Conservation (phyloP, 1,284 basidiomycete genomes). For the Cystobasidiaceae sp. region DNA sequence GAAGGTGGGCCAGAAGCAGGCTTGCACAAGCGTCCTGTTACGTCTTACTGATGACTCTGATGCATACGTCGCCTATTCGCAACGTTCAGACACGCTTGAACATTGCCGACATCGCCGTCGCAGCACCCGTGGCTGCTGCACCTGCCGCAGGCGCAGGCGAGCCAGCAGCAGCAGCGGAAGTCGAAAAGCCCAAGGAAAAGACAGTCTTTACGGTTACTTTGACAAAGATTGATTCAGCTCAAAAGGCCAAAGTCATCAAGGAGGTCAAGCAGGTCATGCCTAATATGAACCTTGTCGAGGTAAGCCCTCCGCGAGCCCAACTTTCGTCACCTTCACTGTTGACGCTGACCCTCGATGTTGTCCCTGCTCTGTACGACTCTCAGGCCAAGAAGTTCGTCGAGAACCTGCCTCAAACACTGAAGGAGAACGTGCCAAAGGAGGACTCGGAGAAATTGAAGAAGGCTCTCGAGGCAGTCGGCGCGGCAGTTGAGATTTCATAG, state of each 20-base stretch:
- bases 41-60: no score
- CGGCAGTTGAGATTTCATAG: conserved; percentile 59
- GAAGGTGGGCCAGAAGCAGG: conserved; percentile 64
- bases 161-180: conserved; percentile 55
- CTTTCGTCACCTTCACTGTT: neutral
- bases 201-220: conserved; percentile 93
- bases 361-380: neutral
- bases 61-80: neutral
- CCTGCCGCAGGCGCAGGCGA: conserved; percentile 51
- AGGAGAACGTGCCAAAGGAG: conserved; percentile 94
- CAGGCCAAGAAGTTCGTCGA: conserved; percentile 99
- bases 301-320: conserved; percentile 58
- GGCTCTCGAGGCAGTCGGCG: conserved; percentile 82
- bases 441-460: conserved; percentile 95
- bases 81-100: conserved; percentile 89
- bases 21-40: neutral
- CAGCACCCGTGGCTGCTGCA: conserved; percentile 54
- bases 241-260: conserved; percentile 96
- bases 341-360: neutral
- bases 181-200: conserved; percentile 97
- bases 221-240: conserved; percentile 79
- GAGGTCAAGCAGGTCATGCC: conserved; percentile 95
- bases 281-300: conserved; percentile 91
- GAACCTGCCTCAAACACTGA: conserved; percentile 85
- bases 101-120: conserved; percentile 96